Evolutionary conservation across 176 grass and related monocot species (phyloP), one percentile per base, ranked within the genome.

Genomic region (Zea luxurians): DNA sequence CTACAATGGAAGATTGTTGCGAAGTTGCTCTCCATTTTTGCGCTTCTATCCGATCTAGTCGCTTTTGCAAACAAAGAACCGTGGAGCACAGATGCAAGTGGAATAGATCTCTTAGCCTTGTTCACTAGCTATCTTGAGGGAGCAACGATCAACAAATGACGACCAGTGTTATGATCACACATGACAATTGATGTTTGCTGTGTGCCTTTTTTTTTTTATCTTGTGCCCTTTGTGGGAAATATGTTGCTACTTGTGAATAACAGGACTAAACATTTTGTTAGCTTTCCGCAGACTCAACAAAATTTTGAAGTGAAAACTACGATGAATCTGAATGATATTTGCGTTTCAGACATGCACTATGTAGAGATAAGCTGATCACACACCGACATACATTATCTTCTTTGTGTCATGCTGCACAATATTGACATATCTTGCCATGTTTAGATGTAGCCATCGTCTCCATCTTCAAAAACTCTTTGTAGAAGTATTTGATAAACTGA

Each of bases 191-290:
- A 61, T 77, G 58, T 71, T 85, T 84, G 58, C 35, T 15, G 8
- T 37, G 0, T 66, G 60, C 4, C 43, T 59, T 44, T 60, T 68
- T 79, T 42, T 59, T 44, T 66, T 68, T 79, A 62, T 83, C 18
- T 20, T 48, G 60, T 61, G 63, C 18, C 80, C n/a, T 46, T 81
- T 88, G 46, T 43, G 49, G 71, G 82, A 44, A 66, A 71, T 81
- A 62, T 73, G 52, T 53, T 85, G 78, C 13, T 66, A 68, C 77
- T 64, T 85, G 82, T 85, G 71, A 89, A 85, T 89, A 85, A 81
- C 82, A 81, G 57, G 72, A 66, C 82, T 48, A 45, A n/a, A 42
- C 35, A 76, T 70, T 83, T 80, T 64, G 3, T 64, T 54, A 55
- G 47, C 12, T 21, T 53, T 52, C 34, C 18, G 41, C 54, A 54